phyloP scores from a whole-genome alignment of 2,329 filamentous ascomycete species.

The Fusarium domesticum region DNA sequence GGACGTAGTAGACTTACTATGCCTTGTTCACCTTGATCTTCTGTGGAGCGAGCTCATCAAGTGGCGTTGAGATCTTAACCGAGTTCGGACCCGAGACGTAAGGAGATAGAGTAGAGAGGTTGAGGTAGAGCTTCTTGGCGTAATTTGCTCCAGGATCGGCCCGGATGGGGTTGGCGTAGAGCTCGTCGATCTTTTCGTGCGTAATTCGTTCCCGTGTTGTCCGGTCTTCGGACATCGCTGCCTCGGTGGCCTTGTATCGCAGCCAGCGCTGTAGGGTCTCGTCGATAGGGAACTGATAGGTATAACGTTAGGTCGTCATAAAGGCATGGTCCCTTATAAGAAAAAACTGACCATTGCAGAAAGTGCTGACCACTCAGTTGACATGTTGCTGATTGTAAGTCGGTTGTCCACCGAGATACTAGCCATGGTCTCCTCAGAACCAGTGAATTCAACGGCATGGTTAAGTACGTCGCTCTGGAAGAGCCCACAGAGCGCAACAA shows the following conservation, averaged over 20 bases:
- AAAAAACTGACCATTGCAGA: conserved; percentile 5
- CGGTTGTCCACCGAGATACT: conserved; percentile 69
- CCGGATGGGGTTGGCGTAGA: conserved; percentile 60
- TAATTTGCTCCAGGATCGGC: conserved; percentile 76
- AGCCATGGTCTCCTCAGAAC: conserved; percentile 62
- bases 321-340: neutral
- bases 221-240: conserved; percentile 56
- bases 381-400: conserved; percentile 73
- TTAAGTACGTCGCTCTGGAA: conserved; percentile 84
- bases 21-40: conserved; percentile 76
- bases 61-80: conserved; percentile 78
- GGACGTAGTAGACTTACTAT: no score
- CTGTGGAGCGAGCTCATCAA: conserved; percentile 66
- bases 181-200: conserved; percentile 63
- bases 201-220: conserved; percentile 57
- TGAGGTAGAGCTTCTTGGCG: conserved; percentile 73
- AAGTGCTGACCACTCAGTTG: conserved; percentile 73
- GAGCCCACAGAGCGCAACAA: conserved; percentile 56
- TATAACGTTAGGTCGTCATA: neutral
- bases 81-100: conserved; percentile 85
- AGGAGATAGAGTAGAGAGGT: conserved; percentile 77
- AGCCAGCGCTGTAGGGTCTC: conserved; percentile 52
- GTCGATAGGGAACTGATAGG: neutral
- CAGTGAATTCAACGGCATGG: conserved; percentile 81
- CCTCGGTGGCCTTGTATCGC: conserved; percentile 67